Conservation (phyloP, 169 alveolate species). For the Theileria luwenshuni region DNA sequence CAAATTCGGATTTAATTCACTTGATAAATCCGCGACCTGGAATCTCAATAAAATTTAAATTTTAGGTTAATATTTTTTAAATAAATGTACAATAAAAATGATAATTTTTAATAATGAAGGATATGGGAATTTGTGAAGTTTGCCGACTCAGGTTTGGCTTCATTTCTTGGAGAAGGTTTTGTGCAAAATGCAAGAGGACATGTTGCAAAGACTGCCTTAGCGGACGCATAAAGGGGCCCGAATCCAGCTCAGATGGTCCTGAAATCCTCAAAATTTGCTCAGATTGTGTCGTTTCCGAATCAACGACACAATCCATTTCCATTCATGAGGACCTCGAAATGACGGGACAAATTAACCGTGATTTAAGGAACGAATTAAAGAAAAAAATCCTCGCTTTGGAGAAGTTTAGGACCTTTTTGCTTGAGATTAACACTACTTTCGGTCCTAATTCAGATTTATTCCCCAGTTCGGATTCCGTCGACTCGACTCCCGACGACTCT, state of each 20-base stretch:
- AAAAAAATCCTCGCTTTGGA: slow-evolving; percentile 72
- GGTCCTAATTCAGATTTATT: slow-evolving; percentile 52
- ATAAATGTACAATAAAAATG: neutral
- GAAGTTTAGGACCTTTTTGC: slow-evolving; percentile 69
- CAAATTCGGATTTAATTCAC: slow-evolving; percentile 9
- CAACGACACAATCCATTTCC: slow-evolving; percentile 74
- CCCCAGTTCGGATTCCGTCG: slow-evolving; percentile 3
- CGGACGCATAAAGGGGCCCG: slow-evolving; percentile 36
- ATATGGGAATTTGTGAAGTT: slow-evolving; percentile 25
- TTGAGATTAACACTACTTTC: slow-evolving; percentile 70
- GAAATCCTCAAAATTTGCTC: slow-evolving; percentile 67
- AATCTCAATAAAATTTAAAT: neutral
- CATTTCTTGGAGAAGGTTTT: slow-evolving; percentile 28
- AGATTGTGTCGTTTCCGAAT: slow-evolving; percentile 71
- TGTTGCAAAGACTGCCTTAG: slow-evolving; percentile 59
- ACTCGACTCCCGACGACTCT: slow-evolving; percentile 21
- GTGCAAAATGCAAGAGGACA: slow-evolving; percentile 51
- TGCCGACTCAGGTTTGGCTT: slow-evolving; percentile 43
- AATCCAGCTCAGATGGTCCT: slow-evolving; percentile 42
- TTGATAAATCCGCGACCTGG: neutral
- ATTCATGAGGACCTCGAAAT: slow-evolving; percentile 80
- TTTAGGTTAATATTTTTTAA: neutral
- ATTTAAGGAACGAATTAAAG: slow-evolving; percentile 71
- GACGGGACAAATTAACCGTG: slow-evolving; percentile 75
- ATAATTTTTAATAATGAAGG: slow-evolving; percentile 7